A percentile compares a stretch with the other conserved stretches of the same genome.
These are phyloP conservation scores for Talaromyces borbonicus DNA, from an alignment of 495 filamentous ascomycete genomes.

Conservation along the genomic window DNA sequence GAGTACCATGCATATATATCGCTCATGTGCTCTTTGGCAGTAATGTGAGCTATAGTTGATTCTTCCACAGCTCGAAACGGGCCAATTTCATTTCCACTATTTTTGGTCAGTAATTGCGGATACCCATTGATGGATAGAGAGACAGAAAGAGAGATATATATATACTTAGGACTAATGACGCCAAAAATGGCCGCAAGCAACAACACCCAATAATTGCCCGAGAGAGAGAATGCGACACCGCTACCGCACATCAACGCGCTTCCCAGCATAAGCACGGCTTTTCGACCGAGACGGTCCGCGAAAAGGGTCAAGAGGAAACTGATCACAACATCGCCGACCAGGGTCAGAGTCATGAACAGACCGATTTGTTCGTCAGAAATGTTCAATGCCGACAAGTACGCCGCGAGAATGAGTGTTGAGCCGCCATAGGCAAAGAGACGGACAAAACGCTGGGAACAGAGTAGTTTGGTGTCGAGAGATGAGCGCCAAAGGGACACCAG, in stretches of 20 bases:
- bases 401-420: slow-evolving; percentile 64
- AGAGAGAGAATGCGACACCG: slow-evolving; percentile 58
- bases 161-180: slow-evolving; percentile 65
- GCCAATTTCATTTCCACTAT: slow-evolving; percentile 66
- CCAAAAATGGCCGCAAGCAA: slow-evolving; percentile 66
- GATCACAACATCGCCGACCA: slow-evolving; percentile 70
- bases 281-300: slow-evolving; percentile 64
- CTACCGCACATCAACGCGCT: slow-evolving; percentile 57
- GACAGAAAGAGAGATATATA: slow-evolving; percentile 10
- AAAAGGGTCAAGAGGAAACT: slow-evolving; percentile 66
- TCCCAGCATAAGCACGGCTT: slow-evolving; percentile 57
- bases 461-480: slow-evolving; percentile 56
- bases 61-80: slow-evolving; percentile 84
- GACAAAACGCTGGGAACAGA: slow-evolving; percentile 64
- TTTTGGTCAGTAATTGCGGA: slow-evolving; percentile 5
- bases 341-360: slow-evolving; percentile 79
- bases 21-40: slow-evolving; percentile 45
- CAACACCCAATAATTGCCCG: slow-evolving; percentile 64
- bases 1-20: slow-evolving; percentile 83
- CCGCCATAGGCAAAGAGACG: slow-evolving; percentile 74
- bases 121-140: neutral
- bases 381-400: slow-evolving; percentile 54
- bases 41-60: slow-evolving; percentile 67
- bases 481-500: slow-evolving; percentile 31
- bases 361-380: slow-evolving; percentile 67